Evolutionary conservation across 2,329 filamentous ascomycete species (phyloP), one percentile per base, ranked within the genome.

Genomic region (Ophiostoma tasmaniense): DNA sequence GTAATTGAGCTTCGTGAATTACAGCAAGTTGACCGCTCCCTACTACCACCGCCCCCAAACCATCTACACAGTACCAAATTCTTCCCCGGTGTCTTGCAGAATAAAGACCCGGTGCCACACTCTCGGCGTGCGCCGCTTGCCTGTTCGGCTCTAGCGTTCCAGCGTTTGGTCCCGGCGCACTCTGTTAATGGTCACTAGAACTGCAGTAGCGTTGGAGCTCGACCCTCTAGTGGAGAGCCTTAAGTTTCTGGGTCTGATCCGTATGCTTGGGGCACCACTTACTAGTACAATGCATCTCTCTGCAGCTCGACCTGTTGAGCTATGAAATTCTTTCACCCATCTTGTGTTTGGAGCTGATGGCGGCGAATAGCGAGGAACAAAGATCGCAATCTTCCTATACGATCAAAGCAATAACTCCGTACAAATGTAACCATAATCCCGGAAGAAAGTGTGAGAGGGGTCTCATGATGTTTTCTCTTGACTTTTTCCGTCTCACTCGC

Each of bases 41-140:
- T 39, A 39, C 37, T 0, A 6, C 17, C 42, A n/a, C 7, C 5
- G 20, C 42, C 7, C 7, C 5, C 5, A 45, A 45, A 45, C 42
- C 33, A 33, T 33, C 33, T 33, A 4, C 33, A 33, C 5, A 33
- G 33, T 33, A 33, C 33, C 33, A 33, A 45, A 45, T 3, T 17
- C 42, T 70, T 70, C 67, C 67, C 69, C 69, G 64, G 66, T 59
- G 30, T 65, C 61, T 42, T 45, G 68, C 28, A 45, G 45, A 67
- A 52, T 35, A 28, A 50, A 45, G 62, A n/a, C 62, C 55, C 61
- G 50, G 66, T 42, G 37, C 55, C 69, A 66, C 42, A 52, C 50
- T 68, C 69, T 68, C 66, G 66, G 66, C 64, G 30, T 68, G 25
- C 52, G 39, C 67, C 64, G 61, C 69, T 70, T 70, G 67, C 66